A percentile compares a stretch with the other conserved stretches of the same genome.
Evolutionary conservation across 441 rosid genomes (phyloP).

Genomic region (Hura crepitans): DNA sequence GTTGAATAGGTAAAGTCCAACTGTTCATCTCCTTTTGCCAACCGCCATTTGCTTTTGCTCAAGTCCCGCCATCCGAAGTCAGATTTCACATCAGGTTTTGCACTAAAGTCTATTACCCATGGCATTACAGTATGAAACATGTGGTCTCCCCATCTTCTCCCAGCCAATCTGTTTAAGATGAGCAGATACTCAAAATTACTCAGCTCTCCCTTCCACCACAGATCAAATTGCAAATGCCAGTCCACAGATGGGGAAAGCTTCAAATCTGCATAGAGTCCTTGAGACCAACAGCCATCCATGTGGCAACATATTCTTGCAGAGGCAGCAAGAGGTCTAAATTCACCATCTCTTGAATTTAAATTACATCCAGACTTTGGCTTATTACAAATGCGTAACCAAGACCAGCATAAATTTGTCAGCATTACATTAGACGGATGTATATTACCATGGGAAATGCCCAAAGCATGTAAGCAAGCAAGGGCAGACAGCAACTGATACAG

Average conservation of each 20-base stretch:
- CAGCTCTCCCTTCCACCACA: constrained; percentile 89
- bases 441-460: constrained; percentile 63
- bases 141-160: constrained; percentile 97
- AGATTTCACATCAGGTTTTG: constrained; percentile 64
- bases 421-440: constrained; percentile 67
- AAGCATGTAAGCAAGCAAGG: constrained; percentile 60
- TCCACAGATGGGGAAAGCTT: constrained; percentile 51
- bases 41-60: constrained; percentile 93
- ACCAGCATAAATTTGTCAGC: constrained; percentile 68
- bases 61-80: constrained; percentile 88
- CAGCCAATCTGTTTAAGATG: constrained; percentile 72
- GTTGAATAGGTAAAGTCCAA: constrained; percentile 90
- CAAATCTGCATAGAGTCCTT: constrained; percentile 56
- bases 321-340: constrained; percentile 22
- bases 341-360: constrained; percentile 25
- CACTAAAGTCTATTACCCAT: constrained; percentile 93
- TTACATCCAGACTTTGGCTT: constrained; percentile 33
- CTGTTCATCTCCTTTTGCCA: constrained; percentile 97
- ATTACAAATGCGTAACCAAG: constrained; percentile 55
- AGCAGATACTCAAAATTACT: constrained; percentile 92
- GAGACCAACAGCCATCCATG: constrained; percentile 48
- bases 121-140: constrained; percentile 94
- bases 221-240: constrained; percentile 63
- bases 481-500: constrained; percentile 78
- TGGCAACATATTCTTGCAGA: constrained; percentile 36